A percentile compares a stretch with the other conserved stretches of the same genome.
phyloP scores from a whole-genome alignment of 805 yeast genomes.

The Cyberlindnera americana region DNA sequence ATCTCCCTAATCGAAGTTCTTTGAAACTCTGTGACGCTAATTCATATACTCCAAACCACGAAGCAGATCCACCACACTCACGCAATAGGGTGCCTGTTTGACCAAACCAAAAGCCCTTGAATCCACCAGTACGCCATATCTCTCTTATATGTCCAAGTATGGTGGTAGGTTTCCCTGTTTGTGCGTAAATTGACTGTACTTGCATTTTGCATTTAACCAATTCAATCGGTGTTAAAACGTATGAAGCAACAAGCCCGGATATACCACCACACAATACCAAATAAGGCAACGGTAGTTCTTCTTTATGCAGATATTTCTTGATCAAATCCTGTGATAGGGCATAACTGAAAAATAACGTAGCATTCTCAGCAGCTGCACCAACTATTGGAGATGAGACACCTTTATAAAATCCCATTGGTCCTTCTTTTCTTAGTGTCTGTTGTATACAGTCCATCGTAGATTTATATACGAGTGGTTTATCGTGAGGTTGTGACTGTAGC shows the following conservation, averaged over 20 bases:
- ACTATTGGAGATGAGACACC: slow-evolving; percentile 79
- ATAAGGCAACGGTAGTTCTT: slow-evolving; percentile 36
- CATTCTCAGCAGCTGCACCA: slow-evolving; percentile 90
- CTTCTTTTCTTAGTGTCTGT: slow-evolving; percentile 64
- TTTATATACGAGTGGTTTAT: slow-evolving; percentile 40
- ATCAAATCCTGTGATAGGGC: slow-evolving; percentile 42
- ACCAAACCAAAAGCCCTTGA: slow-evolving; percentile 83
- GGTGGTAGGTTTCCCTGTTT: slow-evolving; percentile 27
- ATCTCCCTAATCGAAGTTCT: slow-evolving; percentile 28
- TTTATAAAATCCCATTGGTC: slow-evolving; percentile 72
- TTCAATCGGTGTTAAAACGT: slow-evolving; percentile 88
- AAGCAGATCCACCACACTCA: slow-evolving; percentile 86
- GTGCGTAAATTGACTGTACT: slow-evolving; percentile 44
- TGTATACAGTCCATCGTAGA: slow-evolving; percentile 66
- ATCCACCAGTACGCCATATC: slow-evolving; percentile 50
- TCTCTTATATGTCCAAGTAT: slow-evolving; percentile 37
- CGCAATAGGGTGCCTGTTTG: slow-evolving; percentile 76
- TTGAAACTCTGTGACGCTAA: slow-evolving; percentile 39
- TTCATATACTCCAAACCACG: slow-evolving; percentile 93
- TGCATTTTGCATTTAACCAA: slow-evolving; percentile 85
- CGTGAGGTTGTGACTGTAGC: slow-evolving; percentile 69
- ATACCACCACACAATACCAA: slow-evolving; percentile 71
- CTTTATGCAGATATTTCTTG: slow-evolving; percentile 21
- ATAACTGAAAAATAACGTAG: slow-evolving; percentile 70
- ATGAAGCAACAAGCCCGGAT: slow-evolving; percentile 79